Evolutionary conservation across 2,329 filamentous ascomycete genomes (phyloP), one percentile per base, ranked within the genome.

Genomic region (Fusarium multiceps): DNA sequence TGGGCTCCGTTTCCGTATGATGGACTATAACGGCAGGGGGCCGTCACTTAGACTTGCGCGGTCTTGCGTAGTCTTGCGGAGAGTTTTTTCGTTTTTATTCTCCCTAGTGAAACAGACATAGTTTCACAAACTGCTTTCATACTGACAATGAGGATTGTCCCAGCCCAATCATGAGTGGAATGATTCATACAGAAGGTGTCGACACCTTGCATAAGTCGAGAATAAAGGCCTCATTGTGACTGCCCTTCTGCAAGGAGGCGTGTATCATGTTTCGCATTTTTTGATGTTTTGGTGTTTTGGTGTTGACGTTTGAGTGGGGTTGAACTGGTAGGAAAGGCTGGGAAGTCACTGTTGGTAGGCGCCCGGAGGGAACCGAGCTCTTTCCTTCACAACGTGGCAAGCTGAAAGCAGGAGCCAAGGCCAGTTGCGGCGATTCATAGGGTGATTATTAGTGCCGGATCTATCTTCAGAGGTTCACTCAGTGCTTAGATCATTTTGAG

Each of bases 321-420:
- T 54, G 23, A 50, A 55, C 56, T 69, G 60, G 64, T 42, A 50
- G 30, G 49, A 41, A 56, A 51, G n/a, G 54, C 42, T 49, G 30
- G 32, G 18, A 40, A 37, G 21, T 25, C 21, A 48, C 37, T 43
- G 48, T 28, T 41, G 48, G 48, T 66, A 74, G 46, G 59, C 72
- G 72, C 72, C 65, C 56, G 59, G 66, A 67, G 58, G 63, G 55
- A 71, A 59, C 72, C 72, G 72, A 73, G 46, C 45, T 61, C 49
- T 63, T 64, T 63, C 53, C 50, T 43, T 37, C 49, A 48, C 23
- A 58, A 71, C 63, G 57, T 74, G 68, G 72, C 69, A 54, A 42
- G 41, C 65, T 57, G 59, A 42, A 51, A 56, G 53, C 54, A 21
- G 55, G 43, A 66, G 45, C 46, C 37, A 66, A 64, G 60, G 55